Percentiles rank a stretch among this genome's conserved stretches.
Evolutionary conservation across 2,329 filamentous ascomycete species (phyloP).

Genomic region (Cytospora paraplurivora): DNA sequence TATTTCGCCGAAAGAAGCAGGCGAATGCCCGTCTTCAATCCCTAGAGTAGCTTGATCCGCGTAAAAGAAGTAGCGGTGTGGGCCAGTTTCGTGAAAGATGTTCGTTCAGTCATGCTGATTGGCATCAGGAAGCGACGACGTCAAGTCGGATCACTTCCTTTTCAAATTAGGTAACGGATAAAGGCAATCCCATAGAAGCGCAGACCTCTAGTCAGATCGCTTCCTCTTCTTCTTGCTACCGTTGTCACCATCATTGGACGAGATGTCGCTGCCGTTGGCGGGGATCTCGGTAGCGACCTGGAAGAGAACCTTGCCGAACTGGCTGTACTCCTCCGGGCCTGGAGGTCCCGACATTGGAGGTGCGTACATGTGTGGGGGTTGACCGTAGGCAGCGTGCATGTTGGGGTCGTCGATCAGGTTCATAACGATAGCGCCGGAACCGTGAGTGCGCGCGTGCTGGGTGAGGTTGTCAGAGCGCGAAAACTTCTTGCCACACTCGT

Average conservation of each 20-base stretch:
- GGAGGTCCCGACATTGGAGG: constrained; percentile 45
- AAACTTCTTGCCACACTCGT: constrained; percentile 98
- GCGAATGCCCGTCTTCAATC: constrained; percentile 30
- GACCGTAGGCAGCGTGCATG: constrained; percentile 37
- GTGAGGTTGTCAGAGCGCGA: constrained; percentile 96
- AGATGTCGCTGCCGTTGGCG: constrained; percentile 62
- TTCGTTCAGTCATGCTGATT: constrained; percentile 33
- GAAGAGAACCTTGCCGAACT: constrained; percentile 77
- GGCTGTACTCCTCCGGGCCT: constrained; percentile 63
- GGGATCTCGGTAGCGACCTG: constrained; percentile 75
- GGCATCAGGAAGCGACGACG: constrained; percentile 34
- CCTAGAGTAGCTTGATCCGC: constrained; percentile 33
- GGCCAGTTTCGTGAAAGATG: constrained; percentile 38
- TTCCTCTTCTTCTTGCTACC: constrained; percentile 76
- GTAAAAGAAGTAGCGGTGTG: constrained; percentile 35
- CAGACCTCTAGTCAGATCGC: constrained; percentile 60
- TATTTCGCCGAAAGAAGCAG: constrained; percentile 21
- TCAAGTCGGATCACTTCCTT: constrained; percentile 43
- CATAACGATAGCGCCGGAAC: constrained; percentile 87
- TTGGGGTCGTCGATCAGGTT: constrained; percentile 77
- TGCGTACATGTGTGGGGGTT: constrained; percentile 44
- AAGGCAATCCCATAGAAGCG: constrained; percentile 14
- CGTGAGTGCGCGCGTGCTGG: constrained; percentile 93
- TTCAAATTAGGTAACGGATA: constrained; percentile 23
- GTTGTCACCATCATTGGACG: constrained; percentile 55